Evolutionary conservation across 208 protist species (phyloP), one percentile per base, ranked within the genome.

Genomic region (Leptomonas pyrrhocoris): DNA sequence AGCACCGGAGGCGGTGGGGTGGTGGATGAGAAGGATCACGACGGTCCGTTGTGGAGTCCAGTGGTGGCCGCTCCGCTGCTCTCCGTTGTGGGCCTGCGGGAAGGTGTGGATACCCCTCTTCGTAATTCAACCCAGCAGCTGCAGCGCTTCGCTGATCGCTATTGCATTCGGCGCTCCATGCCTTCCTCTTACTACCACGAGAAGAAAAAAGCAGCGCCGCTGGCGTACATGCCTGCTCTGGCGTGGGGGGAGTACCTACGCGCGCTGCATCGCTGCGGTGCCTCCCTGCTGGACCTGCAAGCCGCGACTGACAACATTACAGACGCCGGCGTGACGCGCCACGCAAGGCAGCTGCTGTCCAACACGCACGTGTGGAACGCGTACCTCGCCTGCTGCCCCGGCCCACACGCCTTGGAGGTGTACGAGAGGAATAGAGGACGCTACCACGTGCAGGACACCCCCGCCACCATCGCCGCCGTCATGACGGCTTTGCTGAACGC

Each of bases 201-300:
- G n/a, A 49, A 19, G 46, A 51, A n/a, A 19, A 28, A 49, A 15
- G 51, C 38, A 15, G 0, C 3, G 46, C 23, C 48, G 21, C 59
- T 76, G 36, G 57, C 65, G 27, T 94, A 91, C 77, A 74, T 94
- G 61, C 89, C 86, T 13, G 69, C 75, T 9, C 38, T 88, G 15
- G 89, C 83, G 30, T 94, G 89, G 86, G 89, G 73, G 0, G 86
- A 88, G 70, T 78, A 89, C 49, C 16, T 94, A 11, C 64, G 79
- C 18, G 81, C 89, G 2, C 50, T 86, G 42, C 58, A 72, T 30
- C 89, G 89, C 50, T 81, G 75, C 56, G 89, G 89, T 15, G 84
- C 85, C 1, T 70, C 82, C 23, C 53, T 80, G 27, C 28, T 19
- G 13, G 79, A 69, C 2, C 38, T 94, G n/a, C 86, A 89, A 45